Percentiles rank a stretch among this genome's conserved stretches.
phyloP scores from a whole-genome alignment of 306 rosid species.

The Begonia fuchsioides region DNA sequence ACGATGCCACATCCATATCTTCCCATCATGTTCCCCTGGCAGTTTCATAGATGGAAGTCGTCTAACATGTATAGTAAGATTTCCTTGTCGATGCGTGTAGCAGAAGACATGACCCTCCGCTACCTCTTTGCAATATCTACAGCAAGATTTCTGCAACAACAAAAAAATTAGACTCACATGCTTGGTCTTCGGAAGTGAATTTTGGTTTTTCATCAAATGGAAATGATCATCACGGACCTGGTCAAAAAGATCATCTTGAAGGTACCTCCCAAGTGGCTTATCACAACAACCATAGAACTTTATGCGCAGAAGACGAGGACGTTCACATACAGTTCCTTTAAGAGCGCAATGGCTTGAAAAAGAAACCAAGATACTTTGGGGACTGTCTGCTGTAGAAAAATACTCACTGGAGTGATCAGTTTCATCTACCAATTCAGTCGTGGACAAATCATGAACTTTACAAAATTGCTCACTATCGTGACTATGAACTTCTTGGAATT shows the following conservation, averaged over 20 bases:
- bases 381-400: slow-evolving; percentile 72
- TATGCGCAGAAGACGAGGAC: slow-evolving; percentile 78
- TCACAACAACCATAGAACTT: slow-evolving; percentile 84
- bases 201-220: neutral
- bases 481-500: slow-evolving; percentile 19
- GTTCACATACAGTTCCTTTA: slow-evolving; percentile 78
- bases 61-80: slow-evolving; percentile 82
- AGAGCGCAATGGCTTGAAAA: slow-evolving; percentile 82
- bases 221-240: slow-evolving; percentile 27
- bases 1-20: slow-evolving; percentile 99
- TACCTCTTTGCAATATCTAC: slow-evolving; percentile 72
- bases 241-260: slow-evolving; percentile 71
- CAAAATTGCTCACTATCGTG: slow-evolving; percentile 29
- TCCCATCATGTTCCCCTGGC: slow-evolving; percentile 84
- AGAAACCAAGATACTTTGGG: slow-evolving; percentile 88
- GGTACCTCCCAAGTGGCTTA: slow-evolving; percentile 96
- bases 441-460: slow-evolving; percentile 24
- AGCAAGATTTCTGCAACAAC: slow-evolving; percentile 37
- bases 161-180: slow-evolving; percentile 1
- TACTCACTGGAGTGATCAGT: slow-evolving; percentile 63
- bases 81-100: slow-evolving; percentile 85
- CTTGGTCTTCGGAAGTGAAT: neutral
- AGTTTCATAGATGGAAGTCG: slow-evolving; percentile 67
- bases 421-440: slow-evolving; percentile 33
- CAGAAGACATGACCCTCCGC: slow-evolving; percentile 67